Evolutionary conservation across 306 rosid species (phyloP).

Genomic region (Inga laurina): DNA sequence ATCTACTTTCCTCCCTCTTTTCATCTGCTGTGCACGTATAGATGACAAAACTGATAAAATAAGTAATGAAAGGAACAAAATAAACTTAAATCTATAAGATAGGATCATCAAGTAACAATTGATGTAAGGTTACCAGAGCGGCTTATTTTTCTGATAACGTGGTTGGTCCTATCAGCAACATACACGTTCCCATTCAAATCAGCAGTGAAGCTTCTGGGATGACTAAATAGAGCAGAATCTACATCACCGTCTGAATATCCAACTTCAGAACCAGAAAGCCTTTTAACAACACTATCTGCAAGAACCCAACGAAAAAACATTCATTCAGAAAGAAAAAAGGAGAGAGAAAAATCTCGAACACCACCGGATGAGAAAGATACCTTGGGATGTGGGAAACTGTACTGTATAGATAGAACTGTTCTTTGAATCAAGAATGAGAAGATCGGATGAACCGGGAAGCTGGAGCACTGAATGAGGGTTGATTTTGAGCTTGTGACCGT

Average conservation of each 20-base stretch:
- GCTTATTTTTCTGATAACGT: constrained; percentile 60
- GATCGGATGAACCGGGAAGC: constrained; percentile 54
- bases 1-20: not conserved
- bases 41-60: not conserved
- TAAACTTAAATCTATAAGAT: not conserved
- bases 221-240: constrained; percentile 45
- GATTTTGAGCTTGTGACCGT: constrained; percentile 60
- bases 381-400: constrained; percentile 51
- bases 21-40: not conserved
- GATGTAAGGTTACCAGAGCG: constrained; percentile 44
- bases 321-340: not conserved
- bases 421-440: constrained; percentile 54
- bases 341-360: constrained; percentile 3
- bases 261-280: constrained; percentile 55
- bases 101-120: constrained; percentile 9
- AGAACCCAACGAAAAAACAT: not conserved
- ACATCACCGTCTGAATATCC: constrained; percentile 70
- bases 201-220: constrained; percentile 64
- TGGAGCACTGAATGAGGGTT: constrained; percentile 45
- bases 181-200: constrained; percentile 64
- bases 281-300: constrained; percentile 51
- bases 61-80: not conserved
- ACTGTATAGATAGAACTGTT: constrained; percentile 56
- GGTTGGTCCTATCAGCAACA: constrained; percentile 58
- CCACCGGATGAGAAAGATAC: constrained; percentile 29